Conservation (phyloP, 2,329 filamentous ascomycete genomes). For the Mollisia scopiformis region DNA sequence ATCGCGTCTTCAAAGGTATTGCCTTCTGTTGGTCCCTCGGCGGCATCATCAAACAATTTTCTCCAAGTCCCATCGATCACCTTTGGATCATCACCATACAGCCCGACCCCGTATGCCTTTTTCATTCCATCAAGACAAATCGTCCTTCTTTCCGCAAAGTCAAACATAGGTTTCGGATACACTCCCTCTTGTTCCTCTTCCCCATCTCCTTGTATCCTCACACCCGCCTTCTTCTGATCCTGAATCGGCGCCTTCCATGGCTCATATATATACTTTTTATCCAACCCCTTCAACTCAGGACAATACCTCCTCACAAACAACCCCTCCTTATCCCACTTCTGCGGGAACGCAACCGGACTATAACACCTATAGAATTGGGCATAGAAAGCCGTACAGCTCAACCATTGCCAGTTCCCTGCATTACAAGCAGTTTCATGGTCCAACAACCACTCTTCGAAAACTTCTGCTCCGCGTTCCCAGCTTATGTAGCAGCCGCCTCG, state of each 20-base stretch:
- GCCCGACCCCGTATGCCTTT: conserved; percentile 64
- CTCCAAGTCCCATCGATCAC: conserved; percentile 64
- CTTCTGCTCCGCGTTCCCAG: conserved; percentile 78
- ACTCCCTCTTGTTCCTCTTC: conserved; percentile 47
- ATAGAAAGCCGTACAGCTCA: conserved; percentile 77
- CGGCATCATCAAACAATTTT: conserved; percentile 46
- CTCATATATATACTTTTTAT: conserved; percentile 77
- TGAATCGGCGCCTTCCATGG: conserved; percentile 73
- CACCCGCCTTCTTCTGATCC: conserved; percentile 71
- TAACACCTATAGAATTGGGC: conserved; percentile 73
- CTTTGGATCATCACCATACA: conserved; percentile 65
- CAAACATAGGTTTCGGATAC: conserved; percentile 80
- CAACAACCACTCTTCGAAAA: conserved; percentile 76
- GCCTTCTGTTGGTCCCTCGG: conserved; percentile 31
- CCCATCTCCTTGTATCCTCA: conserved; percentile 60
- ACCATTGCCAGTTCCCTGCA: conserved; percentile 78
- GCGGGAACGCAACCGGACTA: conserved; percentile 70
- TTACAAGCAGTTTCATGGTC: conserved; percentile 78
- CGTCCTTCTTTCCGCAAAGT: conserved; percentile 65
- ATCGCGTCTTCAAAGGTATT: conserved; percentile 21
- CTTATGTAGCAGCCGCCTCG: conserved; percentile 77
- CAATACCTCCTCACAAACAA: conserved; percentile 66
- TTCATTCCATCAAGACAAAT: conserved; percentile 72
- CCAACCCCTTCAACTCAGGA: conserved; percentile 64
- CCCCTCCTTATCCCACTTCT: conserved; percentile 76